Percentiles rank a stretch among this genome's conserved stretches.
phyloP scores from a whole-genome alignment of 345 rosid species.

The Draba incana region DNA sequence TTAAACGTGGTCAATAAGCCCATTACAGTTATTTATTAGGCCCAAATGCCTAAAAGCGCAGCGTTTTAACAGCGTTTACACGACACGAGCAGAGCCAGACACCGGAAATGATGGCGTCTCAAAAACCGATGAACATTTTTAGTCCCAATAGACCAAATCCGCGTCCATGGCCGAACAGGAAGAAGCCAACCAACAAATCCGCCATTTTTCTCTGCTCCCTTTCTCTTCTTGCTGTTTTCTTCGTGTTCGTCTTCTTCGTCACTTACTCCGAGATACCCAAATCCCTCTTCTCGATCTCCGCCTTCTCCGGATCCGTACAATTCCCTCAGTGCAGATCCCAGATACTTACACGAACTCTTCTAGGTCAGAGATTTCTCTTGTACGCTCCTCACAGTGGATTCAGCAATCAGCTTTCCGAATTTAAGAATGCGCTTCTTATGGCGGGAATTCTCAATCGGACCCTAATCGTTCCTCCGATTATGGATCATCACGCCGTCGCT shows the following conservation, averaged over 20 bases:
- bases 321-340: constrained; percentile 52
- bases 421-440: constrained; percentile 74
- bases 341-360: constrained; percentile 24
- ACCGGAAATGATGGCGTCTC: constrained; percentile 16
- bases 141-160: constrained; percentile 38
- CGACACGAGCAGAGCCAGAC: background rate
- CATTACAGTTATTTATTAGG: too few relatives aligned
- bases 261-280: constrained; percentile 51
- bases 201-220: constrained; percentile 46
- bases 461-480: constrained; percentile 78
- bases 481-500: constrained; percentile 90
- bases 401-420: constrained; percentile 92
- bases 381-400: constrained; percentile 96
- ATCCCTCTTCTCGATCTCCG: constrained; percentile 47
- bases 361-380: constrained; percentile 59
- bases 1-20: too few relatives aligned
- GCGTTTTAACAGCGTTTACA: background rate
- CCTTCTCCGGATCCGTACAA: constrained; percentile 43
- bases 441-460: constrained; percentile 84
- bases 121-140: constrained; percentile 55
- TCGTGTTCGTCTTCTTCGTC: constrained; percentile 45
- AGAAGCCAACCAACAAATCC: constrained; percentile 44
- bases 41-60: constrained; percentile 17
- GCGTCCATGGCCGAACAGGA: constrained; percentile 47
- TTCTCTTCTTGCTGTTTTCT: constrained; percentile 32